phyloP scores from a whole-genome alignment of 2,329 filamentous ascomycete genomes.

The Cadophora sp. region DNA sequence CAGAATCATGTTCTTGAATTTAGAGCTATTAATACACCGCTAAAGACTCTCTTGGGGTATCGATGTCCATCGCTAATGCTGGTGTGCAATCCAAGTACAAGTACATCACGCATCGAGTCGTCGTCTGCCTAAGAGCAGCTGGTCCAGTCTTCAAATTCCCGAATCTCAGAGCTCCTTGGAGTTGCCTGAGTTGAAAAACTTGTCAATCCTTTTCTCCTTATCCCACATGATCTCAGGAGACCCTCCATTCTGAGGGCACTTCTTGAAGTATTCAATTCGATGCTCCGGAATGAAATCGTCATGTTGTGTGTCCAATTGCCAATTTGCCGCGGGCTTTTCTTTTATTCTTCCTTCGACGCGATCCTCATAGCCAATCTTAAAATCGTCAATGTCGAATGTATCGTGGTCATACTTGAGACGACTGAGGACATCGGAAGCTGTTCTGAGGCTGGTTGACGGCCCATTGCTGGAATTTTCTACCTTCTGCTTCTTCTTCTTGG shows the following conservation, averaged over 20 bases:
- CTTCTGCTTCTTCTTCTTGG: not conserved
- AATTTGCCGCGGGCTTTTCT: conserved; percentile 32
- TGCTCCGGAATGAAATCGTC: conserved; percentile 73
- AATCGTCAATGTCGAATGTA: conserved; percentile 16
- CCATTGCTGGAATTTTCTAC: not conserved
- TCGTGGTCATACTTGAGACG: conserved; percentile 11
- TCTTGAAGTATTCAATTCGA: conserved; percentile 67
- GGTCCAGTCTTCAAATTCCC: not conserved
- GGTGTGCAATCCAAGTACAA: not conserved
- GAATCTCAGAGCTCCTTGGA: not conserved
- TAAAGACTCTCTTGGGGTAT: not conserved
- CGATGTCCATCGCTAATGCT: not conserved
- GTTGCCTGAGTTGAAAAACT: conserved; percentile 27
- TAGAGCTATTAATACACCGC: not conserved
- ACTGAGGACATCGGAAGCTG: conserved; percentile 12
- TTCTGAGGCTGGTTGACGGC: not conserved
- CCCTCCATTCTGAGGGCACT: conserved; percentile 49
- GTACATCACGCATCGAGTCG: not conserved
- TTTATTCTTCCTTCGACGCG: conserved; percentile 27
- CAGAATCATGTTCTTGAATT: not conserved
- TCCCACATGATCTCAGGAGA: conserved; percentile 60
- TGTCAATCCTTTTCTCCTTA: conserved; percentile 46
- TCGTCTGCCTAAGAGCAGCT: not conserved
- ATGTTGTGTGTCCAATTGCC: conserved; percentile 49
- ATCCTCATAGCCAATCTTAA: conserved; percentile 36